phyloP scores from a whole-genome alignment of 805 yeast species.

The Hanseniaspora pseudoguilliermondii region DNA sequence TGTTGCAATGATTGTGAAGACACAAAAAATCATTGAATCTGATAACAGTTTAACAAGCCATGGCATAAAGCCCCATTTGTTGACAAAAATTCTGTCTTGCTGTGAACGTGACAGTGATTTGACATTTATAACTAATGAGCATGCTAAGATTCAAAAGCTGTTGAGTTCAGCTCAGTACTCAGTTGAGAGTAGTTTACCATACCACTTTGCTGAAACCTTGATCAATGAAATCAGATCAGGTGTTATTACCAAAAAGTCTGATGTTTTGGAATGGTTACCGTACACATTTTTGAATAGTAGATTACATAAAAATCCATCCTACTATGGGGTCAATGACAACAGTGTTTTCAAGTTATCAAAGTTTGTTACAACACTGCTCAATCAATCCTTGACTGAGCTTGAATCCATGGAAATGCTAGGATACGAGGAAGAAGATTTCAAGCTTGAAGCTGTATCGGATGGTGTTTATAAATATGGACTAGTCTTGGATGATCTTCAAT shows the following conservation, averaged over 20 bases:
- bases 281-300: conserved; percentile 74
- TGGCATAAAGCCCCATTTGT: conserved; percentile 25
- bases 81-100: conserved; percentile 53
- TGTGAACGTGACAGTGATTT: conserved; percentile 29
- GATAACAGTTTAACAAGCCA: conserved; percentile 27
- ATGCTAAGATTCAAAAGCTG: conserved; percentile 59
- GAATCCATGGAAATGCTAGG: conserved; percentile 50
- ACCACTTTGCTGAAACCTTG: conserved; percentile 51
- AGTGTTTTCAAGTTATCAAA: conserved; percentile 63
- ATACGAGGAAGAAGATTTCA: conserved; percentile 27
- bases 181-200: conserved; percentile 60
- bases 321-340: conserved; percentile 61
- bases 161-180: conserved; percentile 59
- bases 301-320: conserved; percentile 71
- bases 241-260: conserved; percentile 56
- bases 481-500: background rate
- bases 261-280: conserved; percentile 83
- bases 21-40: conserved; percentile 56
- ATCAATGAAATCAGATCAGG: conserved; percentile 60
- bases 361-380: conserved; percentile 72
- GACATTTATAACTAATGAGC: conserved; percentile 43
- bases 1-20: conserved; percentile 53
- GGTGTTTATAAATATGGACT: conserved; percentile 1
- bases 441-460: background rate
- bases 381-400: conserved; percentile 52